Conservation (phyloP, 2,329 filamentous ascomycete species). For the Sordariomycetes sp. region DNA sequence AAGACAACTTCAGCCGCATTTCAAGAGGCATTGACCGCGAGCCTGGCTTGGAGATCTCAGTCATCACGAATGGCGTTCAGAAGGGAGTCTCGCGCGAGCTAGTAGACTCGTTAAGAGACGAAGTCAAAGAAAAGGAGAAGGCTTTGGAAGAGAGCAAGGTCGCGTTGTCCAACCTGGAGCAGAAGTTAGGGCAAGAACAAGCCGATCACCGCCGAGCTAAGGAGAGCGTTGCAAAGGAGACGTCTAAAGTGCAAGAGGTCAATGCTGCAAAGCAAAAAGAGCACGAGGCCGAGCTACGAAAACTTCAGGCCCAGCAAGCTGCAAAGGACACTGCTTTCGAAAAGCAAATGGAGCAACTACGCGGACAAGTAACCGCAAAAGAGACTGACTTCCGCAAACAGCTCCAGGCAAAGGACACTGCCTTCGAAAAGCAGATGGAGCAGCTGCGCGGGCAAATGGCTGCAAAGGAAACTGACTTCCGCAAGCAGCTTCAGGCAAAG, state of each 20-base stretch:
- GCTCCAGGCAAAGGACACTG: constrained; percentile 12
- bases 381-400: constrained; percentile 14
- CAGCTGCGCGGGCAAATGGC: constrained; percentile 15
- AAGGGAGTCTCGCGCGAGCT: constrained; percentile 91
- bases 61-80: constrained; percentile 69
- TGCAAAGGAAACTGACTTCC: constrained; percentile 11
- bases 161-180: constrained; percentile 35
- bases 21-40: constrained; percentile 82
- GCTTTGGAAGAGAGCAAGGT: constrained; percentile 37
- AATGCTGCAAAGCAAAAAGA: constrained; percentile 24
- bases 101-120: constrained; percentile 72
- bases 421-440: constrained; percentile 15
- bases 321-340: constrained; percentile 12
- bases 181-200: constrained; percentile 61
- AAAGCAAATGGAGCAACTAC: constrained; percentile 9
- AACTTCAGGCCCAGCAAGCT: constrained; percentile 20
- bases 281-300: constrained; percentile 57
- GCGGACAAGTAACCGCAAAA: constrained; percentile 16
- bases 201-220: constrained; percentile 61
- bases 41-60: constrained; percentile 76
- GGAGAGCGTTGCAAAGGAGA: constrained; percentile 32
- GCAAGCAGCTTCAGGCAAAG: constrained; percentile 12
- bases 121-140: constrained; percentile 64
- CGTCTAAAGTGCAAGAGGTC: constrained; percentile 19
- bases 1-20: constrained; percentile 87